These are phyloP conservation scores for Akanthomyces muscarius DNA, from an alignment of 2,329 filamentous ascomycete genomes.

Conservation along the genomic window DNA sequence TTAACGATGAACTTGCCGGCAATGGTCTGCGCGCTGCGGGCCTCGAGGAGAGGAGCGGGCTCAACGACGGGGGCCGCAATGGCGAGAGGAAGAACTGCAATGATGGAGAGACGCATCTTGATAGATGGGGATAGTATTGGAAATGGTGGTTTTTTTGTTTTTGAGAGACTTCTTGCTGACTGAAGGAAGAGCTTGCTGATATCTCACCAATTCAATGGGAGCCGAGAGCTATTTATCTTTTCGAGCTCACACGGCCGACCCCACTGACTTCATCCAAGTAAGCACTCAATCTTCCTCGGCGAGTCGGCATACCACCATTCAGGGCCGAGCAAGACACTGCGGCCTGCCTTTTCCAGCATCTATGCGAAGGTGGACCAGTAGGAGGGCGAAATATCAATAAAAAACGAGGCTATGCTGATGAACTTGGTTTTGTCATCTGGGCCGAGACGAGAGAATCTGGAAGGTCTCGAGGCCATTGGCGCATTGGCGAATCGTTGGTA, in stretches of 20 bases:
- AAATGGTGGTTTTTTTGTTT: background rate
- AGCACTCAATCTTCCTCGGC: background rate
- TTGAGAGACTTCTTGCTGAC: background rate
- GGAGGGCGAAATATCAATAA: background rate
- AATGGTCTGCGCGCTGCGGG: conserved; percentile 18
- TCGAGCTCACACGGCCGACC: too few species aligned
- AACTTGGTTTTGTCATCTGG: background rate
- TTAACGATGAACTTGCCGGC: conserved; percentile 28
- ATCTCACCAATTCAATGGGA: background rate
- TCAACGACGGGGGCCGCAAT: conserved; percentile 16
- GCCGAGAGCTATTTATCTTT: conserved; percentile 8
- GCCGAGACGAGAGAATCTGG: conserved; percentile 2
- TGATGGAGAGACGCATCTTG: conserved; percentile 23
- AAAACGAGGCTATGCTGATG: background rate
- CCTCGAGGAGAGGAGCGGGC: conserved; percentile 13
- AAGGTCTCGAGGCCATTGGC: background rate
- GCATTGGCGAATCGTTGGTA: background rate
- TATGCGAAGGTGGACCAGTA: background rate
- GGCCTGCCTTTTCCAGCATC: conserved; percentile 9
- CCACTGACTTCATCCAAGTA: background rate
- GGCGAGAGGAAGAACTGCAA: conserved; percentile 22
- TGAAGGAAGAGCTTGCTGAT: background rate
- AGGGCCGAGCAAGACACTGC: background rate
- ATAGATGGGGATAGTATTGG: background rate
- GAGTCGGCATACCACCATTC: background rate